Conservation (phyloP, 768 basidiomycete species). For the Antrodiella citrinella region DNA sequence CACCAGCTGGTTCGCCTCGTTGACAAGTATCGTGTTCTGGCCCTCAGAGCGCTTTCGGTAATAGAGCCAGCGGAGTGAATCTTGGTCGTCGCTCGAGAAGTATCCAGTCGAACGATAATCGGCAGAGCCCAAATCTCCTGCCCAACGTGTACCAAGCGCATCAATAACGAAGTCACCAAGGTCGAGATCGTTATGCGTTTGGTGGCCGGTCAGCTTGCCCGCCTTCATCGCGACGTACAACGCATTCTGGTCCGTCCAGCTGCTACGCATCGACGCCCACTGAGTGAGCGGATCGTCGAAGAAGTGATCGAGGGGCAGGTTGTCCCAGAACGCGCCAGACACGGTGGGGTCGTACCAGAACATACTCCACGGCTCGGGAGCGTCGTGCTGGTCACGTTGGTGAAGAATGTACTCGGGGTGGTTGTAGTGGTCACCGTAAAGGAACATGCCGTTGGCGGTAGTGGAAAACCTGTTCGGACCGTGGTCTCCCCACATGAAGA, state of each 20-base stretch:
- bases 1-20: conserved; percentile 74
- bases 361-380: conserved; percentile 52
- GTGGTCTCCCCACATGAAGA: conserved; percentile 79
- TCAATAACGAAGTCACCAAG: conserved; percentile 94
- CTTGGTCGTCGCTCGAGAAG: conserved; percentile 69
- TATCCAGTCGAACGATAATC: conserved; percentile 75
- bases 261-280: conserved; percentile 89
- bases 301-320: conserved; percentile 70
- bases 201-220: conserved; percentile 71
- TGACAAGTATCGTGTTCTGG: conserved; percentile 87
- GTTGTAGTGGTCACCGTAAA: conserved; percentile 65
- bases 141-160: conserved; percentile 89
- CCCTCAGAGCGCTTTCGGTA: conserved; percentile 97
- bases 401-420: conserved; percentile 72
- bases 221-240: conserved; percentile 87
- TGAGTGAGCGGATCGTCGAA: conserved; percentile 67
- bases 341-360: conserved; percentile 87
- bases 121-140: conserved; percentile 87
- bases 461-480: conserved; percentile 94
- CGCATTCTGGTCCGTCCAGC: conserved; percentile 84
- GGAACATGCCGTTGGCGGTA: conserved; percentile 83
- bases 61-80: conserved; percentile 75
- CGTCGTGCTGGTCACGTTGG: conserved; percentile 77
- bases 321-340: conserved; percentile 89
- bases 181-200: conserved; percentile 94